These are phyloP conservation scores for Hypoxylon fragiforme DNA, from an alignment of 495 filamentous ascomycete species.

Conservation along the genomic window DNA sequence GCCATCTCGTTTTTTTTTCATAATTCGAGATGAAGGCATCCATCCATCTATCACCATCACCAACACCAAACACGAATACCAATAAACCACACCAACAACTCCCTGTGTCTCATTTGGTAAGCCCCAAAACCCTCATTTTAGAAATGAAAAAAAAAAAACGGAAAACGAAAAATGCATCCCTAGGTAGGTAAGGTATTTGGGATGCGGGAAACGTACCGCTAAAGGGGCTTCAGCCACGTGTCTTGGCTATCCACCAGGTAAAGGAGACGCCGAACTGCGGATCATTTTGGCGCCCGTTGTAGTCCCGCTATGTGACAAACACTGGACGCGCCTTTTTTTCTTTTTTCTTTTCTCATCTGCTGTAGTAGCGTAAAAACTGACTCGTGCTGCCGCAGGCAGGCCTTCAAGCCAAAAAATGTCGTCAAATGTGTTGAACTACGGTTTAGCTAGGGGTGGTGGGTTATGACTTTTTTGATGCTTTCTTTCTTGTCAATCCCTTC, in stretches of 20 bases:
- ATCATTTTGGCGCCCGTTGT: constrained; percentile 5
- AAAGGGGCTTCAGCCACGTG: constrained; percentile 14
- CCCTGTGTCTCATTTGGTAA: not conserved
- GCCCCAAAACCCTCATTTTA: not conserved
- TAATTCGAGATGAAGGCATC: not conserved
- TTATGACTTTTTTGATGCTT: no score
- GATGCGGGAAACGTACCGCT: not conserved
- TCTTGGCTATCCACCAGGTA: constrained; percentile 5
- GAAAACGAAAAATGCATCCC: not conserved
- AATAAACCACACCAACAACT: no score
- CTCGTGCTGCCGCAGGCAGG: no score
- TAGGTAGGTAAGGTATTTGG: not conserved
- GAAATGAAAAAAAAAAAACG: not conserved
- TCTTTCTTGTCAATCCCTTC: no score
- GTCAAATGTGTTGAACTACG: no score
- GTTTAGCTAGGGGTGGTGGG: no score
- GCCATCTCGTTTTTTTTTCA: no score
- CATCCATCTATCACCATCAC: not conserved
- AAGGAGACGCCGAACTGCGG: not conserved
- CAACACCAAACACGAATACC: no score
- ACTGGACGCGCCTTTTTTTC: not conserved
- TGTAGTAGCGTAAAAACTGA: not conserved
- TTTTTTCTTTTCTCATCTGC: no score
- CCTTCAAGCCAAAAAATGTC: no score
- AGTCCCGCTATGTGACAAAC: not conserved